Evolutionary conservation across 345 rosid species (phyloP).

Genomic region (Citrus trifoliata): DNA sequence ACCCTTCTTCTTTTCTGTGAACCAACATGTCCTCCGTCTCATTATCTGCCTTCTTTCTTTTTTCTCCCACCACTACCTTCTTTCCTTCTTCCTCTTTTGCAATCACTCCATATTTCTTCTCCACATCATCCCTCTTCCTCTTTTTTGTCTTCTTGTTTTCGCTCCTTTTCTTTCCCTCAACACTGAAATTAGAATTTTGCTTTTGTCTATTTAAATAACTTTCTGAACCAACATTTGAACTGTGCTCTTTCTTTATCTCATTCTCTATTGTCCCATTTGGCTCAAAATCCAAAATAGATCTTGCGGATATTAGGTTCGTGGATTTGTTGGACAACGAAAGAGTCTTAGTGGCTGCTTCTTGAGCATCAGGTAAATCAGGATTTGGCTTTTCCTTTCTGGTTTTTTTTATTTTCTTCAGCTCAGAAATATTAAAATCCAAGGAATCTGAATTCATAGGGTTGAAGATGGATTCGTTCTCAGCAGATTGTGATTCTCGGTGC

Average conservation of each 20-base stretch:
- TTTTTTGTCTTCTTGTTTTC: constrained; percentile 52
- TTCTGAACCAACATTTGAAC: neutral
- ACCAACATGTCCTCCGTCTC: constrained; percentile 41
- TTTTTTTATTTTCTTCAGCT: constrained; percentile 20
- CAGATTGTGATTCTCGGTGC: constrained; percentile 22
- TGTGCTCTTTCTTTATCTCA: neutral
- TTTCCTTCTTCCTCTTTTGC: constrained; percentile 15
- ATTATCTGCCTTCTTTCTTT: constrained; percentile 75
- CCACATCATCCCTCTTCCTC: constrained; percentile 86
- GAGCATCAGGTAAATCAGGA: neutral
- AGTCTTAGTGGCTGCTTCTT: constrained; percentile 3
- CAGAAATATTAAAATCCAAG: constrained; percentile 6
- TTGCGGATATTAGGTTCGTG: constrained; percentile 16
- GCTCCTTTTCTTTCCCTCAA: constrained; percentile 6
- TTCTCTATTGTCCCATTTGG: neutral
- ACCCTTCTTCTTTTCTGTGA: constrained; percentile 49
- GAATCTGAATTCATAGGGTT: neutral
- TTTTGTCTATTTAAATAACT: constrained; percentile 1
- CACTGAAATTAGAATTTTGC: constrained; percentile 1
- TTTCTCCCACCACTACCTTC: constrained; percentile 54
- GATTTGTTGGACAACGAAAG: constrained; percentile 27
- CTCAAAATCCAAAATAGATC: constrained; percentile 12
- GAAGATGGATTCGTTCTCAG: neutral
- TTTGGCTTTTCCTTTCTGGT: constrained; percentile 11
- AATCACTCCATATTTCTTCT: constrained; percentile 53